phyloP scores from a whole-genome alignment of 225 moss, liverwort and hornwort species.

The Climacium dendroides region DNA sequence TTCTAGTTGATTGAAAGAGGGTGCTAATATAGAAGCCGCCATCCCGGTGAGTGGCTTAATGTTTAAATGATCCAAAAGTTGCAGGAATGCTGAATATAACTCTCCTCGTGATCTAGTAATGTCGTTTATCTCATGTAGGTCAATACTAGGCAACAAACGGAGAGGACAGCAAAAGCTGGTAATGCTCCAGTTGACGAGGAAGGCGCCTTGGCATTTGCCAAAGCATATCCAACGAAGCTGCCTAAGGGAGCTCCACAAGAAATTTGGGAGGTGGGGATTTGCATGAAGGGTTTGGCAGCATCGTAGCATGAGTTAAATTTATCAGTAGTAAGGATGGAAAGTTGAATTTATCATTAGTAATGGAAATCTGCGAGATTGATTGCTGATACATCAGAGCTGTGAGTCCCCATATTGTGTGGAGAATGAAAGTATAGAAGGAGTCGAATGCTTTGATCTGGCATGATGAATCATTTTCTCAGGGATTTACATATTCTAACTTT shows the following conservation, averaged over 20 bases:
- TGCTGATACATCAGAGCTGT: not conserved
- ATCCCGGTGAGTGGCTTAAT: not conserved
- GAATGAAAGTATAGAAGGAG: not conserved
- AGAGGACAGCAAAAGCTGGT: conserved; percentile 50
- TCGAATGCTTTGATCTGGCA: not conserved
- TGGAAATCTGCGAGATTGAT: not conserved
- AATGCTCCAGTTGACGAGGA: not conserved
- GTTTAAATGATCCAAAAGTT: not conserved
- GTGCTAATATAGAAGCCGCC: not conserved
- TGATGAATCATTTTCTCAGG: not conserved
- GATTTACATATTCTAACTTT: not conserved
- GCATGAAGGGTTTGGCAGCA: not conserved
- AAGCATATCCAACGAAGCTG: conserved; percentile 13
- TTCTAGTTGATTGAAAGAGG: not conserved
- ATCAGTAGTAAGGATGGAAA: not conserved
- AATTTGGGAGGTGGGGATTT: conserved; percentile 5
- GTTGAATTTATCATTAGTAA: not conserved
- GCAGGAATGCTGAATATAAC: not conserved
- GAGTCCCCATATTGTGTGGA: not conserved
- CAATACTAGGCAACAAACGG: conserved; percentile 83
- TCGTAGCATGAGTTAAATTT: not conserved
- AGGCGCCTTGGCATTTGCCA: conserved; percentile 1
- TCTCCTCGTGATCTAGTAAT: not conserved
- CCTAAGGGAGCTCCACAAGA: conserved; percentile 20
- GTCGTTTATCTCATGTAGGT: conserved; percentile 23